Evolutionary conservation across 192 early-diverging fungal species (phyloP).

Genomic region (Paraglomus occultum): DNA sequence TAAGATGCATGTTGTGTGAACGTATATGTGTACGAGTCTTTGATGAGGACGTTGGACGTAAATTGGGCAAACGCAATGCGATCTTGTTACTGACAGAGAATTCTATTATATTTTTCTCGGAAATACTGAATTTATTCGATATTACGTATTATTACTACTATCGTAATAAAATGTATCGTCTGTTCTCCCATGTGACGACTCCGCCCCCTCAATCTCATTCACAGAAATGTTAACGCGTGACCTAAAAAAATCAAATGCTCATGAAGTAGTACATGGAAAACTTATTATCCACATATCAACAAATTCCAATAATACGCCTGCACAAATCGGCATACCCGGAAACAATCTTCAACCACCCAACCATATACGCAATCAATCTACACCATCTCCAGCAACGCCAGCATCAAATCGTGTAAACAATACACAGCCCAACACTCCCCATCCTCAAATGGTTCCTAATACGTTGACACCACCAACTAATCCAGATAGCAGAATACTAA

Average conservation of each 20-base stretch:
- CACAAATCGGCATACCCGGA: conserved; percentile 14
- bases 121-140: background rate
- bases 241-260: conserved; percentile 80
- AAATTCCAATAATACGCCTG: conserved; percentile 46
- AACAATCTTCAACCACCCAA: conserved; percentile 28
- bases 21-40: background rate
- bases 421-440: conserved; percentile 20
- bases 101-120: conserved; percentile 25
- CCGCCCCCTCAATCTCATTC: background rate
- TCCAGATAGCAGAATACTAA: conserved; percentile 22
- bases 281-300: conserved; percentile 75
- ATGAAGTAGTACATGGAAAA: conserved; percentile 83
- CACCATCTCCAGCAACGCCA: conserved; percentile 44
- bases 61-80: background rate
- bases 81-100: background rate
- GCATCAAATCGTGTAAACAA: conserved; percentile 40
- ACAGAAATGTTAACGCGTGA: conserved; percentile 87
- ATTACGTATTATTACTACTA: background rate
- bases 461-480: conserved; percentile 26
- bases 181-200: background rate
- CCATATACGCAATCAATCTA: conserved; percentile 36
- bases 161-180: background rate
- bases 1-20: too few relatives aligned
- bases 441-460: background rate
- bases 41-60: background rate